Evolutionary conservation across 1,284 basidiomycete genomes (phyloP).

Genomic region (Sanguinoderma infundibulare): DNA sequence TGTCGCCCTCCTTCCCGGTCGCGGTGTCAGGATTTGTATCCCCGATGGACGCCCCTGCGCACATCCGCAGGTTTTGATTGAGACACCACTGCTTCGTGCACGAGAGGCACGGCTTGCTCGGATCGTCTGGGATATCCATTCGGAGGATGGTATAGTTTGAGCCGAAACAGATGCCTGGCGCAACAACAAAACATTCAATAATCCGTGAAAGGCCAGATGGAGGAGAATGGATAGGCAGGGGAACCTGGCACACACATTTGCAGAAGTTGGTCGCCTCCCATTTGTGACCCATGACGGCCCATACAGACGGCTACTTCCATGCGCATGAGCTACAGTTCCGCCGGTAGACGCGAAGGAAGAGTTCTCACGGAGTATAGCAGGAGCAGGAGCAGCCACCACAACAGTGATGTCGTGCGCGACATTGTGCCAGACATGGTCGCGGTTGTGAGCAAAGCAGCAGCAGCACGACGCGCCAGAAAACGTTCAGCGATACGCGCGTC

Average conservation of each 20-base stretch:
- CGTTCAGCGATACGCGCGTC: conserved; percentile 21
- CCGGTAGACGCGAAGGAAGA: not conserved
- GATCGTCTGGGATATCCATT: conserved; percentile 81
- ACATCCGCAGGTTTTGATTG: conserved; percentile 89
- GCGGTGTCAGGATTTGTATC: conserved; percentile 90
- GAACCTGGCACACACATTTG: conserved; percentile 61
- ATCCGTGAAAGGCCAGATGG: no score
- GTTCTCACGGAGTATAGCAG: conserved; percentile 24
- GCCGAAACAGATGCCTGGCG: conserved; percentile 86
- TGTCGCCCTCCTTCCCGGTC: conserved; percentile 95
- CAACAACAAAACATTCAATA: no score
- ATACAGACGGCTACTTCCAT: conserved; percentile 44
- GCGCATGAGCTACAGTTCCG: conserved; percentile 7
- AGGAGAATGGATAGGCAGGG: no score
- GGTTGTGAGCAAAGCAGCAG: conserved; percentile 17
- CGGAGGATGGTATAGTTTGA: conserved; percentile 88
- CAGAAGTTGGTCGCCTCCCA: conserved; percentile 87
- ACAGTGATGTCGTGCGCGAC: conserved; percentile 20
- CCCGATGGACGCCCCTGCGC: conserved; percentile 82
- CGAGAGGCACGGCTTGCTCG: conserved; percentile 86
- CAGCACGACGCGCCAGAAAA: conserved; percentile 8
- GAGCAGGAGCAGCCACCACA: conserved; percentile 23
- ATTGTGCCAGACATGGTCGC: conserved; percentile 22
- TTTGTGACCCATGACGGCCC: conserved; percentile 58
- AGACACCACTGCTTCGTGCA: conserved; percentile 97